Percentiles rank a stretch among this genome's conserved stretches.
phyloP scores from a whole-genome alignment of 2,329 filamentous ascomycete species.

The Microdochium paspali region DNA sequence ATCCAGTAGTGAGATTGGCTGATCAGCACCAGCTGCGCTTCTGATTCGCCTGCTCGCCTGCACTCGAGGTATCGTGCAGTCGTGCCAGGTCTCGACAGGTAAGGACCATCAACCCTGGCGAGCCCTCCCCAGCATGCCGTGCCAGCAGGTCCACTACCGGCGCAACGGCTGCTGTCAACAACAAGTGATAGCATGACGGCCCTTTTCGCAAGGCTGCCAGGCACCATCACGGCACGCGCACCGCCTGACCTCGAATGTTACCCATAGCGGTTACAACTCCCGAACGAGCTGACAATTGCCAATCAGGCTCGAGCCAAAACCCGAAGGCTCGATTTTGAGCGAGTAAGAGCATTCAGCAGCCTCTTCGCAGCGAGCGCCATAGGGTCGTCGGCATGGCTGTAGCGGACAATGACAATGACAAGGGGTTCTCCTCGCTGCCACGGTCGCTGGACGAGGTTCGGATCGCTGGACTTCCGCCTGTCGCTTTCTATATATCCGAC shows the following conservation, averaged over 20 bases:
- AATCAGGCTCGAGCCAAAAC: too few relatives aligned
- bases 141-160: not conserved
- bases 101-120: not conserved
- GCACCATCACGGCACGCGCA: too few relatives aligned
- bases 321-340: too few relatives aligned
- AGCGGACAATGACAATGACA: not conserved
- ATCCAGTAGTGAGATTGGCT: not conserved
- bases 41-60: not conserved
- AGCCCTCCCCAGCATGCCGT: not conserved
- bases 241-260: too few relatives aligned
- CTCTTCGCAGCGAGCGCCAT: too few relatives aligned
- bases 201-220: too few relatives aligned
- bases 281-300: too few relatives aligned
- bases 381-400: conserved; percentile 1
- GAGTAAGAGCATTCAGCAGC: too few relatives aligned
- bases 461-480: conserved; percentile 47
- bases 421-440: conserved; percentile 23
- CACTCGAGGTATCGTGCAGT: too few relatives aligned
- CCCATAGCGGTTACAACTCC: too few relatives aligned
- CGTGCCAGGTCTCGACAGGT: not conserved
- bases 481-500: conserved; percentile 76
- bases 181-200: not conserved
- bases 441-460: conserved; percentile 37
- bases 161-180: not conserved
- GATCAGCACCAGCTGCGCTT: not conserved